These are phyloP conservation scores for Iberis pinnata DNA, from an alignment of 345 rosid genomes.

Conservation along the genomic window DNA sequence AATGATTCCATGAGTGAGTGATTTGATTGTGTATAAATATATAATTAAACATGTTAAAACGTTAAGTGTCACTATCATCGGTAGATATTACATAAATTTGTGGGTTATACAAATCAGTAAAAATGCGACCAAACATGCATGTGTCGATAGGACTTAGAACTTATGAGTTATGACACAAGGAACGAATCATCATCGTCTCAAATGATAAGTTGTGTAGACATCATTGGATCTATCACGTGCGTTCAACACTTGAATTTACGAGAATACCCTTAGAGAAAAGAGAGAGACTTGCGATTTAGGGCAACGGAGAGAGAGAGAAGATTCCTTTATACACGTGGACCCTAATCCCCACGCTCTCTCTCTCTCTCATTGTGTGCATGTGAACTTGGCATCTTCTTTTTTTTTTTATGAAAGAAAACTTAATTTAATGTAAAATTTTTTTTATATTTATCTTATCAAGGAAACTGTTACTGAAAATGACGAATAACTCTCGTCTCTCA, in stretches of 20 bases:
- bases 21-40: no score
- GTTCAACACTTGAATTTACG: not conserved
- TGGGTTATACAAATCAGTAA: no score
- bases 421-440: not conserved
- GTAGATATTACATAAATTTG: no score
- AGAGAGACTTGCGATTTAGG: conserved; percentile 23
- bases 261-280: not conserved
- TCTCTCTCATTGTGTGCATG: conserved; percentile 30
- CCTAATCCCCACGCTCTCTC: conserved; percentile 31
- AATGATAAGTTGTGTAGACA: no score
- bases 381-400: conserved; percentile 33
- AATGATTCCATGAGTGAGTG: no score
- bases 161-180: no score
- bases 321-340: conserved; percentile 33
- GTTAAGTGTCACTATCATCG: no score
- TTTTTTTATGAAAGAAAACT: not conserved
- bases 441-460: conserved; percentile 22
- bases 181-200: not conserved
- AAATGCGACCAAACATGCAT: no score
- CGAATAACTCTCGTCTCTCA: conserved; percentile 31
- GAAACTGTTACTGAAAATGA: conserved; percentile 32
- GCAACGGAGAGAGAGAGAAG: conserved; percentile 28
- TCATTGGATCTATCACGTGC: conserved; percentile 20
- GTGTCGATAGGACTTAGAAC: no score
- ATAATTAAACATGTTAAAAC: no score